Conservation (phyloP, 495 filamentous ascomycete genomes). For the Lepraria neglecta region DNA sequence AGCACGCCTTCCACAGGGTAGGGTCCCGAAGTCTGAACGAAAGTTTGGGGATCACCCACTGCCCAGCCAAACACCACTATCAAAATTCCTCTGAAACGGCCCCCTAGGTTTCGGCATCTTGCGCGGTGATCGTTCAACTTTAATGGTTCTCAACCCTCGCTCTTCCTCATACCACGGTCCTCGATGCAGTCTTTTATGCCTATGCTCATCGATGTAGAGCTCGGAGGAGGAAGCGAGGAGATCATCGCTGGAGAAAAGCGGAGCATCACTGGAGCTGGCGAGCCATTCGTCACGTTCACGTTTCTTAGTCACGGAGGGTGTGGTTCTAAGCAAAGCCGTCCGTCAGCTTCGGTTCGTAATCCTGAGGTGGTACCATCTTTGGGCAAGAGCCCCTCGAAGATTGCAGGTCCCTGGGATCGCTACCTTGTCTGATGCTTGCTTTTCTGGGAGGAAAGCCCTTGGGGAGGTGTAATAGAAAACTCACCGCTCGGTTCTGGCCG, state of each 20-base stretch:
- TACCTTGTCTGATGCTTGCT: no score
- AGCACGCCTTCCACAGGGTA: no score
- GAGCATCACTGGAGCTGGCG: slow-evolving; percentile 59
- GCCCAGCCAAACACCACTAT: slow-evolving; percentile 79
- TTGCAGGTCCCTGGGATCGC: no score
- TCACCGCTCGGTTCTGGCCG: background rate
- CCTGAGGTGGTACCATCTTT: no score
- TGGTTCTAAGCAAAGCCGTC: background rate
- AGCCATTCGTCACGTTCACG: slow-evolving; percentile 13
- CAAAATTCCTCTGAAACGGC: slow-evolving; percentile 57
- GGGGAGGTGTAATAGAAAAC: background rate
- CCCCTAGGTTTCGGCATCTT: slow-evolving; percentile 44
- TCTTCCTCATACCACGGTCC: slow-evolving; percentile 67
- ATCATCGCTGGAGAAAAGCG: slow-evolving; percentile 74
- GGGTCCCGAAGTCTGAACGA: no score
- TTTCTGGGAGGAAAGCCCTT: background rate
- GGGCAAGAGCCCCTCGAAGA: no score
- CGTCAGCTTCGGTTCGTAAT: background rate
- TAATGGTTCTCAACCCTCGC: background rate
- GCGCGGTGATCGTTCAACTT: slow-evolving; percentile 33
- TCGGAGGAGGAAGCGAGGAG: slow-evolving; percentile 61
- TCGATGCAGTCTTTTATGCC: slow-evolving; percentile 56
- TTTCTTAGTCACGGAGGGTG: slow-evolving; percentile 2
- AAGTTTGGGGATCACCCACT: slow-evolving; percentile 36
- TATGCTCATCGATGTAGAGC: slow-evolving; percentile 50